Evolutionary conservation across 2,329 filamentous ascomycete genomes (phyloP).

Genomic region (Paraphoma sp.): DNA sequence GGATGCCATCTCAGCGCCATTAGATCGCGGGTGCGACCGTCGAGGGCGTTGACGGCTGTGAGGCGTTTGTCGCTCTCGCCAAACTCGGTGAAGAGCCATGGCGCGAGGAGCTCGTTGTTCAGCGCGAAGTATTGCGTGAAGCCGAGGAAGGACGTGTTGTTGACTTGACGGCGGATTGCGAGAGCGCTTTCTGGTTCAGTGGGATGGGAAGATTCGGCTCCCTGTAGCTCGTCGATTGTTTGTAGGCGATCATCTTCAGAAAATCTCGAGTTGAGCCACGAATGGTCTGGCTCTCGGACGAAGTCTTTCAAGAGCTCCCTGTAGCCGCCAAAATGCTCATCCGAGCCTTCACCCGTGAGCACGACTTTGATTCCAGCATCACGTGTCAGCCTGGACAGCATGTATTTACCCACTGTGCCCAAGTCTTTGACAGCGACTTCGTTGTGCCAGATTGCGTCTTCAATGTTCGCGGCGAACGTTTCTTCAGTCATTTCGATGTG

Average conservation of each 20-base stretch:
- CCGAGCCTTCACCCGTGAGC: constrained; percentile 60
- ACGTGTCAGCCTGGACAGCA: constrained; percentile 55
- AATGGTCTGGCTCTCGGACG: constrained; percentile 56
- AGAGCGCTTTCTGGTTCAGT: constrained; percentile 18
- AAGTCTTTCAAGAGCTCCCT: constrained; percentile 55
- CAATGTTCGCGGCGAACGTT: constrained; percentile 51
- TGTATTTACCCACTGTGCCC: constrained; percentile 60
- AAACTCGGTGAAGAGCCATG: constrained; percentile 17
- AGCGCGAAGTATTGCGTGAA: constrained; percentile 18
- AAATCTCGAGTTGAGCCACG: constrained; percentile 14
- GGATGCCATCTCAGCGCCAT: constrained; percentile 32
- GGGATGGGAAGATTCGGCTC: constrained; percentile 11
- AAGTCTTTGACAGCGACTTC: constrained; percentile 59
- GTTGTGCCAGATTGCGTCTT: constrained; percentile 54
- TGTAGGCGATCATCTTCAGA: constrained; percentile 17
- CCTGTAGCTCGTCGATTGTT: constrained; percentile 14
- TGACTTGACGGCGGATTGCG: constrained; percentile 18
- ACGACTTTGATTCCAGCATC: constrained; percentile 61
- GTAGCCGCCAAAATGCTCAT: constrained; percentile 64
- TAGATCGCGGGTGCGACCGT: constrained; percentile 34
- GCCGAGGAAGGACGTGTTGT: constrained; percentile 21
- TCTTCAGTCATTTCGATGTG: constrained; percentile 50
- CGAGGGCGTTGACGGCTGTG: constrained; percentile 21
- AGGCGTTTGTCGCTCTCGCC: constrained; percentile 18
- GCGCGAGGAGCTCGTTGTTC: constrained; percentile 11